phyloP scores from a whole-genome alignment of 139 green algal genomes.

The Micromonas commoda region DNA sequence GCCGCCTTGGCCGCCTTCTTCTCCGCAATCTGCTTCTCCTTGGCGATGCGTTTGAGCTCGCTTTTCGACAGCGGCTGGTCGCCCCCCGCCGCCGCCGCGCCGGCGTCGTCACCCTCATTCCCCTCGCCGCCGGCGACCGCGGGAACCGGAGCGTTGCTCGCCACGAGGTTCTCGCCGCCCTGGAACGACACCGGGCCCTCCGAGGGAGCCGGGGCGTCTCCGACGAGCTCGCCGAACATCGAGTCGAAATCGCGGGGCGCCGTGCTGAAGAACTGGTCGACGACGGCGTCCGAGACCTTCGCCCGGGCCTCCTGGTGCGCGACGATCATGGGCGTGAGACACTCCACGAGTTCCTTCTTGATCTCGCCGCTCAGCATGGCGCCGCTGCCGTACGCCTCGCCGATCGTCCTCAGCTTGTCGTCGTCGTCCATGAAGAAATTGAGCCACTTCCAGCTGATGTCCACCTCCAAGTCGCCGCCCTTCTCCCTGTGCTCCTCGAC shows the following conservation, averaged over 20 bases:
- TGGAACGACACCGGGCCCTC: not conserved
- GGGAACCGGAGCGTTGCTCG: not conserved
- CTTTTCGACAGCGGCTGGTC: not conserved
- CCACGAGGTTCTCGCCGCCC: not conserved
- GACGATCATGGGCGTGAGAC: constrained; percentile 5
- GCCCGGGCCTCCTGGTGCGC: constrained; percentile 16
- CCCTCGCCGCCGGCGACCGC: not conserved
- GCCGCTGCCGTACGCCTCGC: constrained; percentile 71
- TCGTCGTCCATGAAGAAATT: constrained; percentile 98
- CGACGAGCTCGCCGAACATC: constrained; percentile 7
- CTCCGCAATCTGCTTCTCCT: constrained; percentile 17
- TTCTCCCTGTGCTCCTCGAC: constrained; percentile 79
- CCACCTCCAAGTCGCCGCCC: constrained; percentile 87
- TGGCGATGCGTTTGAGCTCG: constrained; percentile 2
- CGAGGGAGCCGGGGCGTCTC: not conserved
- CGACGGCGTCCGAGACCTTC: constrained; percentile 28
- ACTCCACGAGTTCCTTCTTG: constrained; percentile 81
- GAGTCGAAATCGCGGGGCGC: not conserved
- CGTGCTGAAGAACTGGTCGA: constrained; percentile 29
- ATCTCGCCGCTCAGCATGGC: constrained; percentile 92
- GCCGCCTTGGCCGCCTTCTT: constrained; percentile 14
- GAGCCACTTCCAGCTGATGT: constrained; percentile 93
- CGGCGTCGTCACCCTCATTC: not conserved
- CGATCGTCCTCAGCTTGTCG: constrained; percentile 62
- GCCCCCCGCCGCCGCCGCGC: not conserved